Conservation (phyloP, 2,329 filamentous ascomycete species). For the Pseudogymnoascus sp. region DNA sequence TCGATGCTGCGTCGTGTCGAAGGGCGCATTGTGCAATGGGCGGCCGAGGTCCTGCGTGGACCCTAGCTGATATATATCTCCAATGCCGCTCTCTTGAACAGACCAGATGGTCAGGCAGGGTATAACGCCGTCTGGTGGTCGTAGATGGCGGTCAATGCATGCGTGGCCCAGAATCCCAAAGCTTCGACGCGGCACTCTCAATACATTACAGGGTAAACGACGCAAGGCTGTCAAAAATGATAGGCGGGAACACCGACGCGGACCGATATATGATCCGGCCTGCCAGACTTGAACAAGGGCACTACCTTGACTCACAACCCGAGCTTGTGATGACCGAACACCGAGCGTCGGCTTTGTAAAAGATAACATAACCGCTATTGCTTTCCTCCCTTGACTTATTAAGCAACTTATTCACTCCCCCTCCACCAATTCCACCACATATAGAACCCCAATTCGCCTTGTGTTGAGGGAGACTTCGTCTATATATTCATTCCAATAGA, state of each 20-base stretch:
- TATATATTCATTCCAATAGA: slow-evolving; percentile 6
- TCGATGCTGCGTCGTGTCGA: not conserved
- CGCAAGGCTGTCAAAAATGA: slow-evolving; percentile 8
- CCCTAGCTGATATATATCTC: slow-evolving; percentile 4
- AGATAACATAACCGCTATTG: slow-evolving; percentile 5
- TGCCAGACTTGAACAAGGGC: not conserved
- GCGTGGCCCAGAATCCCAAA: not conserved
- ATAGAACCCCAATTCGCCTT: not conserved
- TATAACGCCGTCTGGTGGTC: slow-evolving; percentile 5
- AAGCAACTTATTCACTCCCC: not conserved
- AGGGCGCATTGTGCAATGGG: slow-evolving; percentile 1
- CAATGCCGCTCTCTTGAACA: not conserved
- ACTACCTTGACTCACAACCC: slow-evolving; percentile 3
- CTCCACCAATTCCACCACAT: not conserved
- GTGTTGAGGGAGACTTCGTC: not conserved
- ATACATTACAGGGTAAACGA: not conserved
- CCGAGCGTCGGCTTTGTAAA: slow-evolving; percentile 8
- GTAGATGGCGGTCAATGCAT: slow-evolving; percentile 4
- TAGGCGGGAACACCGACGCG: not conserved
- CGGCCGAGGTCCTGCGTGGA: not conserved
- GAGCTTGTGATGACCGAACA: slow-evolving; percentile 8
- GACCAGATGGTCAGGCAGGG: not conserved
- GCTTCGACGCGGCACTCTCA: not conserved
- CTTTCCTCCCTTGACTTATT: slow-evolving; percentile 3
- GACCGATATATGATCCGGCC: not conserved